phyloP scores from a whole-genome alignment of 164 flowering plant genomes.

The Magnolia changhungtana region DNA sequence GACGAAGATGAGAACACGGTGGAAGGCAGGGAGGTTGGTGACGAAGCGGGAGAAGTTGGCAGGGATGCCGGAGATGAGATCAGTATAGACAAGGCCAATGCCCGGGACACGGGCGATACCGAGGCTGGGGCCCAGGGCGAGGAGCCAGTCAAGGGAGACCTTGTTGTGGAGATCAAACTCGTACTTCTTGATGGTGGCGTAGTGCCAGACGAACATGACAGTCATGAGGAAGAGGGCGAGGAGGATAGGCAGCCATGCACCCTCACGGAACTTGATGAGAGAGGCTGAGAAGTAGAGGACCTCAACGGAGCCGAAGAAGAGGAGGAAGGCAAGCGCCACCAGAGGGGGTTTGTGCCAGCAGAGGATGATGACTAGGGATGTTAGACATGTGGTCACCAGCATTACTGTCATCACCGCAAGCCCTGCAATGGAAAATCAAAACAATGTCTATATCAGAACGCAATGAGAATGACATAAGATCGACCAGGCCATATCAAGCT shows the following conservation, averaged over 20 bases:
- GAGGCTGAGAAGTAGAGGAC: conserved; percentile 89
- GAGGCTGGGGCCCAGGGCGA: conserved; percentile 81
- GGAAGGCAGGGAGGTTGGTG: conserved; percentile 94
- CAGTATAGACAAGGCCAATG: conserved; percentile 78
- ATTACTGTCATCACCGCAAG: conserved; percentile 91
- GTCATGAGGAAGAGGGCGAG: conserved; percentile 81
- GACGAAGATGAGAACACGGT: conserved; percentile 70
- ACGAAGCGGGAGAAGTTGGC: conserved; percentile 93
- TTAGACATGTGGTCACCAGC: conserved; percentile 90
- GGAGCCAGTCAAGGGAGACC: conserved; percentile 91
- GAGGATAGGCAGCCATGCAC: conserved; percentile 98
- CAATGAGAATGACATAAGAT: not conserved
- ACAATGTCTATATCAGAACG: not conserved
- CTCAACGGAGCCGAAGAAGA: conserved; percentile 84
- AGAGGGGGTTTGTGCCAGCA: conserved; percentile 91
- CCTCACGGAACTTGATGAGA: conserved; percentile 75
- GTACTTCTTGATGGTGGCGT: conserved; percentile 81
- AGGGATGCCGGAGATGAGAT: conserved; percentile 83
- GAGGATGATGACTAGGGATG: conserved; percentile 73
- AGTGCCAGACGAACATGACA: conserved; percentile 91
- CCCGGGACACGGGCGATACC: conserved; percentile 93
- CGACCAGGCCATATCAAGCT: not conserved
- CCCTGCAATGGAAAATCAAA: conserved; percentile 43
- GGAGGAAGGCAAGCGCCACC: conserved; percentile 67
- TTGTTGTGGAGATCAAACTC: conserved; percentile 95